Evolutionary conservation across 1,139 yeast species (phyloP), one percentile per base, ranked within the genome.

Genomic region (Saccharomycopsis hybrid): DNA sequence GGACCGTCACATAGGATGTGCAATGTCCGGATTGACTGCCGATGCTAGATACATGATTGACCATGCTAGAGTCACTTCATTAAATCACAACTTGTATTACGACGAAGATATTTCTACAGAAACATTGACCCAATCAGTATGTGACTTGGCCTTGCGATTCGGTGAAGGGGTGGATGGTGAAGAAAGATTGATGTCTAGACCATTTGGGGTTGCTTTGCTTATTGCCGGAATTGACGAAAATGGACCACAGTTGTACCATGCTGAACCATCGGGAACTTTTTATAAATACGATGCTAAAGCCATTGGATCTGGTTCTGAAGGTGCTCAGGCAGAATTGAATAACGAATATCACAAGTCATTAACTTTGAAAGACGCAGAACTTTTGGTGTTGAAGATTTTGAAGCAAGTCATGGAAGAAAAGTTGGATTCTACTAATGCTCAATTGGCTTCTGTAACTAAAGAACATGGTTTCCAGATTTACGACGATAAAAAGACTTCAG

Each of bases 391-490:
- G 63, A 90, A 90, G 72, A 87, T 87, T 52, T 77, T 94, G 62
- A 90, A 90, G 67, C 98, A 94, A 69, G 99, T 94, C 46, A 94
- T 94, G 99, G 99, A 94, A 71, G 99, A 94, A 69, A 92, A 92
- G 69, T 75, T 94, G 62, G 97, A 94, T 67, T 85, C 95, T 55
- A 87, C 85, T 61, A 94, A 94, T 65, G 96, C 96, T 38, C 98
- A 94, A 71, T 77, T 94, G 62, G 95, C 98, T 47, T 78, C 92
- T 60, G 96, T 94, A 46, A 92, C 98, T 36, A 76, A 77, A 59
- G 94, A 82, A 36, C 78, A 77, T 40, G 98, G 98, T 0, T 94
- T 89, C 71, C 79, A 83, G 66, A 82, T 92, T 54, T 94, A 94
- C 68, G 73, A 76, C 44, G 96, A 90, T 60, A 88, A 80, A 47